phyloP scores from a whole-genome alignment of 2,329 filamentous ascomycete species.

The Rhinocladiella mackenziei region DNA sequence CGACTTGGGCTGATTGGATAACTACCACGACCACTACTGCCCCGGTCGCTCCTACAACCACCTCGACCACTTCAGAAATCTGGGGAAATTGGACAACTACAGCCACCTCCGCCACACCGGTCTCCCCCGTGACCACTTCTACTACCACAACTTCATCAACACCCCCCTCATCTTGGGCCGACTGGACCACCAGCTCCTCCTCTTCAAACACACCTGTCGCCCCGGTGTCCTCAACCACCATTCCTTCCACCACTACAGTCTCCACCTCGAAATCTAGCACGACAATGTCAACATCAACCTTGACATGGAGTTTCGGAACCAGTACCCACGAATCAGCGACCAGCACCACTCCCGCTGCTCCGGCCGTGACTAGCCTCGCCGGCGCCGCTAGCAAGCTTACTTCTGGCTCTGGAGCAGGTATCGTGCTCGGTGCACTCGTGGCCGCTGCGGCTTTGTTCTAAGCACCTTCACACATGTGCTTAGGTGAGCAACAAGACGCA shows the following conservation, averaged over 20 bases:
- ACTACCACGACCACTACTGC: conserved; percentile 1
- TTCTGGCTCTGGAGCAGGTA: neutral
- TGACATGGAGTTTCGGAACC: too few relatives aligned
- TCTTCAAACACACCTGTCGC: too few relatives aligned
- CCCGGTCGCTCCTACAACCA: neutral
- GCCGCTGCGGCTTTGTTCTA: neutral
- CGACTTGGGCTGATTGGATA: neutral
- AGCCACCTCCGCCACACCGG: neutral
- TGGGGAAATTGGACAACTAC: conserved; percentile 2
- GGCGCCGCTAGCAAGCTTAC: conserved; percentile 1
- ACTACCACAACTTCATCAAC: neutral
- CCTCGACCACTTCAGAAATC: neutral
- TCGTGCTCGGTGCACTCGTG: neutral
- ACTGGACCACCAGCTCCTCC: conserved; percentile 2
- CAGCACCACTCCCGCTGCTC: conserved; percentile 1
- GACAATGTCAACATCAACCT: too few relatives aligned
- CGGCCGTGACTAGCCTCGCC: conserved; percentile 1
- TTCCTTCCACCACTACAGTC: neutral
- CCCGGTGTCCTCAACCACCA: neutral
- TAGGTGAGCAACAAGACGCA: too few relatives aligned
- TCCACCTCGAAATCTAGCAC: too few relatives aligned
- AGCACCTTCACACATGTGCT: neutral
- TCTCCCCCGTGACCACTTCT: neutral
- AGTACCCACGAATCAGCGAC: too few relatives aligned
- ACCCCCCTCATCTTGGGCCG: neutral